phyloP scores from a whole-genome alignment of 768 basidiomycete genomes.

The Amanita rubescens region DNA sequence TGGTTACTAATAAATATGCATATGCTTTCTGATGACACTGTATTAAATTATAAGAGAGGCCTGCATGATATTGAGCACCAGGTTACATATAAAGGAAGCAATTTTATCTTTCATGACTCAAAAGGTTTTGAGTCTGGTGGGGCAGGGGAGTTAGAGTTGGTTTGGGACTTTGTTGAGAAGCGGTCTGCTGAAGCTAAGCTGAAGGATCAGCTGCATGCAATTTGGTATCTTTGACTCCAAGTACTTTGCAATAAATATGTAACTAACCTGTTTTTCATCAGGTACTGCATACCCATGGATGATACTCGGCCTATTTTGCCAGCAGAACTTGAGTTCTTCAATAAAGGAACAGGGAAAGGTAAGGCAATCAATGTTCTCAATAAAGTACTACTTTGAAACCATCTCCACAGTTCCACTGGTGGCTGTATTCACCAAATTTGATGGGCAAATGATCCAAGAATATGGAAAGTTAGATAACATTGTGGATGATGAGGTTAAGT shows the following conservation, averaged over 20 bases:
- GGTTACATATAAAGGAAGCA: too few relatives aligned
- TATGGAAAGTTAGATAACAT: slow-evolving; percentile 3
- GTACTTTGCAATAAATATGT: not conserved
- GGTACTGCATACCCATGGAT: not conserved
- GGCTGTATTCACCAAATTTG: slow-evolving; percentile 31
- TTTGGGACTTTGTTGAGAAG: too few relatives aligned
- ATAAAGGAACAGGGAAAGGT: slow-evolving; percentile 7
- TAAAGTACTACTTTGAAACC: not conserved
- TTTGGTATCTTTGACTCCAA: not conserved
- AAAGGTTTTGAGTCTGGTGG: too few relatives aligned
- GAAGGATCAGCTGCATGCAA: too few relatives aligned
- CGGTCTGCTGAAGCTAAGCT: too few relatives aligned
- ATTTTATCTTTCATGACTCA: too few relatives aligned
- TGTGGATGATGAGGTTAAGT: slow-evolving; percentile 1
- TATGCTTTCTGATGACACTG: not conserved
- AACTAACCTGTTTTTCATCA: not conserved
- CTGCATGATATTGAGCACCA: too few relatives aligned
- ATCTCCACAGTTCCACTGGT: slow-evolving; percentile 28
- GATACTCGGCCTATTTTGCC: not conserved
- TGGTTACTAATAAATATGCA: not conserved
- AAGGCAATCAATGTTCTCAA: not conserved
- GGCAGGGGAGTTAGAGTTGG: too few relatives aligned
- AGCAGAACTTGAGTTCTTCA: not conserved
- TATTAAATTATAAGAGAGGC: too few relatives aligned
- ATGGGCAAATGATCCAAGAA: slow-evolving; percentile 19